Conservation (phyloP, 306 rosid species). For the Heteromeles arbutifolia region DNA sequence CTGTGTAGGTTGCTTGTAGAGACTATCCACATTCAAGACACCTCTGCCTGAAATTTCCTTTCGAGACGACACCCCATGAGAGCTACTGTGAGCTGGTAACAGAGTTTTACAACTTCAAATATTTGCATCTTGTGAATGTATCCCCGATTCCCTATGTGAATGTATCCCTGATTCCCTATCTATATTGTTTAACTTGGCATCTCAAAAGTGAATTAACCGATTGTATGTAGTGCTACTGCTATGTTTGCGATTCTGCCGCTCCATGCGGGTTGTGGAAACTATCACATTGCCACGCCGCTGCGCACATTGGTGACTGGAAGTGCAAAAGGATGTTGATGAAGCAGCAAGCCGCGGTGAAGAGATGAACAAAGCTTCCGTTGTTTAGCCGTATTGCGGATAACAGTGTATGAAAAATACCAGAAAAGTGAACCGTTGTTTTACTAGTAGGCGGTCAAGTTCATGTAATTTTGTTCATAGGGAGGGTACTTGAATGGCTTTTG, state of each 20-base stretch:
- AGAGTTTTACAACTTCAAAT: neutral
- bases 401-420: neutral
- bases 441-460: neutral
- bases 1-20: constrained; percentile 57
- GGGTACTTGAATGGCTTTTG: neutral
- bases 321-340: neutral
- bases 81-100: constrained; percentile 51
- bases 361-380: neutral
- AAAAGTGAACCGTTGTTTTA: neutral
- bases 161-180: neutral
- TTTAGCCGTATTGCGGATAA: neutral
- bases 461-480: neutral
- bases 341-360: neutral
- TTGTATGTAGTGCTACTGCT: neutral
- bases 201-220: neutral
- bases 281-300: constrained; percentile 27
- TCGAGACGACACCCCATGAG: constrained; percentile 37
- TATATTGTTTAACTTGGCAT: neutral
- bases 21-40: constrained; percentile 76
- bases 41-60: constrained; percentile 51
- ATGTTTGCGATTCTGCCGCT: constrained; percentile 24
- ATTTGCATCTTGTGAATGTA: neutral
- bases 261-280: constrained; percentile 26
- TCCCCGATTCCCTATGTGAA: neutral
- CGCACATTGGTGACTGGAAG: constrained; percentile 14